Conservation (phyloP, 495 filamentous ascomycete species). For the Penicillium bialowiezense region DNA sequence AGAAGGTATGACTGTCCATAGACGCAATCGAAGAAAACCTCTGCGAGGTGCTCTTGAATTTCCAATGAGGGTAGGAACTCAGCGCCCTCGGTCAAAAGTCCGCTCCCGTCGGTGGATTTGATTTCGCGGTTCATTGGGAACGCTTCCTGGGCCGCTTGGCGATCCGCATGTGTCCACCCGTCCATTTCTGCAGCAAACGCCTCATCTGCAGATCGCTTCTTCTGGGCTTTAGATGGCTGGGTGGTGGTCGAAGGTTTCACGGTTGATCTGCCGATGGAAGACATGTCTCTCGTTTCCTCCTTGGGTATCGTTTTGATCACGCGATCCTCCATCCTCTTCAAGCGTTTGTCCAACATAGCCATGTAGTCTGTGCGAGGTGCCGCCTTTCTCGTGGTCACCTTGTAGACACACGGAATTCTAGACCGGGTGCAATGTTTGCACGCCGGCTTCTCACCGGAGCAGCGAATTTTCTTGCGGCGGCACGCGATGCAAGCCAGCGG, state of each 20-base stretch:
- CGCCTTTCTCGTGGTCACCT: conserved; percentile 90
- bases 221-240: conserved; percentile 55
- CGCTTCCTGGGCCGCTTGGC: conserved; percentile 46
- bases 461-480: conserved; percentile 94
- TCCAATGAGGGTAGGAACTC: conserved; percentile 84
- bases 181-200: conserved; percentile 84
- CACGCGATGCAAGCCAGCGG: conserved; percentile 96
- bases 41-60: conserved; percentile 89
- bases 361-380: conserved; percentile 98
- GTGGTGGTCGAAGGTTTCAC: conserved; percentile 77
- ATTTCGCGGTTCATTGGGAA: conserved; percentile 55
- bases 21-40: conserved; percentile 93
- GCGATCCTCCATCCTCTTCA: conserved; percentile 95
- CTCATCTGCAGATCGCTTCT: conserved; percentile 84
- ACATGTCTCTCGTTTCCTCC: conserved; percentile 60
- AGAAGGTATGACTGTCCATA: conserved; percentile 95
- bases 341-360: conserved; percentile 94
- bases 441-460: conserved; percentile 94
- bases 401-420: conserved; percentile 97
- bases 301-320: conserved; percentile 96
- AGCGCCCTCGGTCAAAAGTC: conserved; percentile 72
- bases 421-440: conserved; percentile 96
- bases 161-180: conserved; percentile 67
- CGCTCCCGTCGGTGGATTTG: conserved; percentile 65
- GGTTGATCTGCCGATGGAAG: conserved; percentile 65